Evolutionary conservation across 208 protist genomes (phyloP), one percentile per base, ranked within the genome.

Genomic region (Vickermania spadyakhi): DNA sequence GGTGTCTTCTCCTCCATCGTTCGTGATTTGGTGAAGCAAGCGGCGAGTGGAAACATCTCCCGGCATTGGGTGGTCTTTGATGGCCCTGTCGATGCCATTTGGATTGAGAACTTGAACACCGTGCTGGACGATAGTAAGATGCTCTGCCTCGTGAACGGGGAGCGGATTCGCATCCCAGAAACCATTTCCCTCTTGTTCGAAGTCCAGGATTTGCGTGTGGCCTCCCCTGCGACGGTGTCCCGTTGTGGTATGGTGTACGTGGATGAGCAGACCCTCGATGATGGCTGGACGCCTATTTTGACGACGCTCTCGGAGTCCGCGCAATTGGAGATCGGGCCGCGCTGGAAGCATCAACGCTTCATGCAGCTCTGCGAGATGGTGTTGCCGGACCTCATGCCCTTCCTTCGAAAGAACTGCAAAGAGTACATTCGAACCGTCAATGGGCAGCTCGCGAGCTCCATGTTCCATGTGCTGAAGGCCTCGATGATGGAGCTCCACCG

Each of bases 41-140:
- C 73, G 1, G 68, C 76, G 31, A 59, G 62, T 56, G 25, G n/a
- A 21, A 30, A 54, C 45, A 18, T 26, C 13, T 5, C 25, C 5
- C 82, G 87, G 45, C 93, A 98, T 52, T 98, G 96, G 96, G 80
- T 97, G 31, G 76, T 98, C 52, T 99, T 99, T 64, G 97, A 99
- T 75, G 97, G 97, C n/a, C 98, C 98, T 49, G 98, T 99, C 25
- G 98, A 99, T 71, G 91, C 98, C 11, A 66, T 99, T 23, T 99
- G 98, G 98, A 98, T 99, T 80, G 98, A 99, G 68, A 98, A 96
- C 69, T 84, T 99, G 79, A 99, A 99, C 80, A 99, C 97, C 7
- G 97, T 99, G 4, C 83, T 99, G 1, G 98, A 99, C 71, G 97
- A 99, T 74, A 98, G 96, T 82, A 98, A 98, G 74, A 96, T 97